Evolutionary conservation across 2,329 filamentous ascomycete species (phyloP), one percentile per base, ranked within the genome.

Genomic region (Aspergillus sp.): DNA sequence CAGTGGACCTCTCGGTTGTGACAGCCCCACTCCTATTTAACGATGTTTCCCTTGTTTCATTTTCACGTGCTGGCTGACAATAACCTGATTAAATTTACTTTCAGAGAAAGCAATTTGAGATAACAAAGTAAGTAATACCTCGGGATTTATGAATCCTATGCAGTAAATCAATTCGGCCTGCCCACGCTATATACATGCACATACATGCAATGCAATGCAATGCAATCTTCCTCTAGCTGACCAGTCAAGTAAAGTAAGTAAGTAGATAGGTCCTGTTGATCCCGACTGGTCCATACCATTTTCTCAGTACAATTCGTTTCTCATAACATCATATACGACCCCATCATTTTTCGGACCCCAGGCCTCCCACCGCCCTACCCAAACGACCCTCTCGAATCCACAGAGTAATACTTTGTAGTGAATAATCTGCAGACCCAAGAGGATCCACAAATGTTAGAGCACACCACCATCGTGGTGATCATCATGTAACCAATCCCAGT

Each of bases 401-500:
- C 38, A 41, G 38, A 21, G 3, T 19, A 30, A 30, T 10, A 30
- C 17, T 23, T 13, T 11, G 30, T 32, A 32, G 30, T 10, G 4
- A 32, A 8, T 27, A 11, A 30, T 30, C 41, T 21, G 11, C 19
- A 44, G 41, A 44, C 21, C 13, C 41, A 42, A 17, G 17, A 17
- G 41, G 19, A 23, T 41, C 51, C 23, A 23, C 19, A 30, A 36
- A 47, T 55, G 41, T 57, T 48, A 67, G 70, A 11, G 52, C 19
- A 54, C 58, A 27, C 32, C 32, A 36, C 32, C 32, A 13, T 36
- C 32, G 11, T 13, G 32, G 32, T 36, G 32, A 36, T 61, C 53
- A n/a, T 60, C 57, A 0, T 38, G 27, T 38, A 62, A 30, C 60
- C 60, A 62, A 2, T 44, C 54, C 58, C 60, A 62, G 25, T 62